phyloP scores from a whole-genome alignment of 352 stramenopile species.

The Peronospora belbahrii region DNA sequence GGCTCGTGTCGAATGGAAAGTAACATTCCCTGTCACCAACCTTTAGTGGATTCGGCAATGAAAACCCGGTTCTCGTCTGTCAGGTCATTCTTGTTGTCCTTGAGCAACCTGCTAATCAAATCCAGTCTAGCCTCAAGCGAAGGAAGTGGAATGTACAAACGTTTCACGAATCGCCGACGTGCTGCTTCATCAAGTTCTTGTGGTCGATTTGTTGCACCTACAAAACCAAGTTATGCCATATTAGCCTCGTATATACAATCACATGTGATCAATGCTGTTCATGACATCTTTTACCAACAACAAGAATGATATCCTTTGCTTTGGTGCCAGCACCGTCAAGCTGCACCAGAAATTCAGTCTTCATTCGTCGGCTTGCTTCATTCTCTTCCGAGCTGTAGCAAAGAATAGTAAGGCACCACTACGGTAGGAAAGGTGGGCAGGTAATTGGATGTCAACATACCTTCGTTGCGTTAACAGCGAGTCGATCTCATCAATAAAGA shows the following conservation, averaged over 20 bases:
- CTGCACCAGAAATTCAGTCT: slow-evolving; percentile 98
- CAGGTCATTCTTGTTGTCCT: slow-evolving; percentile 89
- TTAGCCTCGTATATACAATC: not conserved
- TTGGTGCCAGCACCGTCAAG: slow-evolving; percentile 92
- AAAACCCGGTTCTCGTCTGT: slow-evolving; percentile 80
- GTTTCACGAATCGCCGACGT: slow-evolving; percentile 94
- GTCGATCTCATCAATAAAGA: slow-evolving; percentile 99
- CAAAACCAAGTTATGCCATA: not conserved
- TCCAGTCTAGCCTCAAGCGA: slow-evolving; percentile 78
- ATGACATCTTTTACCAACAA: slow-evolving; percentile 46
- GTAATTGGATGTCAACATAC: slow-evolving; percentile 9
- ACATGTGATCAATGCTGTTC: not conserved
- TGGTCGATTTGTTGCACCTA: slow-evolving; percentile 94
- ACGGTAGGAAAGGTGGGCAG: not conserved
- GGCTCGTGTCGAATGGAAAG: no score
- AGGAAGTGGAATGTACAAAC: slow-evolving; percentile 95
- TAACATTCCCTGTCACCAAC: slow-evolving; percentile 12
- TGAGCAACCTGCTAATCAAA: slow-evolving; percentile 88
- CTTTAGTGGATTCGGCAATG: slow-evolving; percentile 83
- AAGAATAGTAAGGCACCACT: slow-evolving; percentile 1
- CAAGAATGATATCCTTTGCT: slow-evolving; percentile 86
- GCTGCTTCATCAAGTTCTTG: slow-evolving; percentile 98
- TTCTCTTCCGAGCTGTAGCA: slow-evolving; percentile 90
- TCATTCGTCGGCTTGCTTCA: slow-evolving; percentile 94
- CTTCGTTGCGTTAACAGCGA: slow-evolving; percentile 95